Conservation (phyloP, 441 rosid species). For the Adansonia madagascariensis region DNA sequence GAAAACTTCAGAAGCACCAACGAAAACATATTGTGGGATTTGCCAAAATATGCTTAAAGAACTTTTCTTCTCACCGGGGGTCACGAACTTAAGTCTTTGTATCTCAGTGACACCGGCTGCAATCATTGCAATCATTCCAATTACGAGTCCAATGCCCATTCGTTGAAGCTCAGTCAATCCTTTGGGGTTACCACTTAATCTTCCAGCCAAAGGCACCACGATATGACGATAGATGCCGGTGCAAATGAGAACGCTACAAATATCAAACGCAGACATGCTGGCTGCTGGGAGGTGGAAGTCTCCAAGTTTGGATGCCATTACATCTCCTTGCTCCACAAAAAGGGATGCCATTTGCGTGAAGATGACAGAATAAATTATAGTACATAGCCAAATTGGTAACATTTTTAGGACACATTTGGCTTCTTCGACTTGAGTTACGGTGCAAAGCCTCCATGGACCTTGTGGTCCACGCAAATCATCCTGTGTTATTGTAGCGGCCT, state of each 20-base stretch:
- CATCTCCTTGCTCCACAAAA: constrained; percentile 90
- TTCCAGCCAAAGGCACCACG: constrained; percentile 61
- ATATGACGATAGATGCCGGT: constrained; percentile 71
- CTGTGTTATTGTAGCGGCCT: constrained; percentile 82
- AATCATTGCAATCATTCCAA: constrained; percentile 80
- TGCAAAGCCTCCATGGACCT: constrained; percentile 77
- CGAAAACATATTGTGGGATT: constrained; percentile 78
- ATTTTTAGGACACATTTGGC: constrained; percentile 85
- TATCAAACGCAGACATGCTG: constrained; percentile 90
- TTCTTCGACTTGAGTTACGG: constrained; percentile 90
- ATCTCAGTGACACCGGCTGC: constrained; percentile 83
- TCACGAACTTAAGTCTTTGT: constrained; percentile 49
- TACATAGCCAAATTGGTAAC: constrained; percentile 89
- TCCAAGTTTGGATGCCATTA: constrained; percentile 59
- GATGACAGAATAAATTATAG: constrained; percentile 85
- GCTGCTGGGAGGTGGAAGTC: constrained; percentile 82
- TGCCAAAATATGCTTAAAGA: constrained; percentile 84
- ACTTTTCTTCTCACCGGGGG: constrained; percentile 57
- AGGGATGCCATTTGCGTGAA: constrained; percentile 96
- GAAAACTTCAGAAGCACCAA: constrained; percentile 87
- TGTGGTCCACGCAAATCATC: constrained; percentile 38
- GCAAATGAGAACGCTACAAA: constrained; percentile 71
- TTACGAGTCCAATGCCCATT: constrained; percentile 81
- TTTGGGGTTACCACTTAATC: constrained; percentile 49
- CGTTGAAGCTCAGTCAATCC: constrained; percentile 81